A percentile compares a stretch with the other conserved stretches of the same genome.
Evolutionary conservation across 2,329 filamentous ascomycete species (phyloP).

Genomic region (Fusarium vanettenii): DNA sequence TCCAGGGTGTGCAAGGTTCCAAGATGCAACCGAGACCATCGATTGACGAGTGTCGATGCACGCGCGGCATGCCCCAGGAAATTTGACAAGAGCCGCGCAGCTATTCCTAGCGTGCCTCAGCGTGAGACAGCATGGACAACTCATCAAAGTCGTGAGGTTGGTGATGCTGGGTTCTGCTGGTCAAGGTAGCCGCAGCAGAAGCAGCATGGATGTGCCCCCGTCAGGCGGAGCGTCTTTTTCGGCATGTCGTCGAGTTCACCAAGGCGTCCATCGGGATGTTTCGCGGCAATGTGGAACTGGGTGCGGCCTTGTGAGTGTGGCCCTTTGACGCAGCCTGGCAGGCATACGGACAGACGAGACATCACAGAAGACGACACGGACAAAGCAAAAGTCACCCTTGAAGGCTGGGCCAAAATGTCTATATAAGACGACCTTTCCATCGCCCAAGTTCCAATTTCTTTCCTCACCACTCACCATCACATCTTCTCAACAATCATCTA

Average conservation of each 20-base stretch:
- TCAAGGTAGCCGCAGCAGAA: slow-evolving; percentile 2
- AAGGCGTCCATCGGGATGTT: slow-evolving; percentile 26
- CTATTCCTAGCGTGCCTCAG: slow-evolving; percentile 30
- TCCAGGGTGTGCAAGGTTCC: background rate
- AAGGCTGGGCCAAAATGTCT: slow-evolving; percentile 23
- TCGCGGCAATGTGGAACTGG: slow-evolving; percentile 28
- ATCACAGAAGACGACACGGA: slow-evolving; percentile 6
- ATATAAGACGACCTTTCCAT: slow-evolving; percentile 39
- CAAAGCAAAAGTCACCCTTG: slow-evolving; percentile 17
- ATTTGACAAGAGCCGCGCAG: slow-evolving; percentile 24
- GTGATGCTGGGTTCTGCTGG: slow-evolving; percentile 25
- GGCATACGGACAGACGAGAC: slow-evolving; percentile 1
- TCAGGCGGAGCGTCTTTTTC: background rate
- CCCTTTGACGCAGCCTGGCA: background rate
- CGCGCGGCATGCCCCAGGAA: slow-evolving; percentile 21
- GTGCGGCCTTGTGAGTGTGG: background rate
- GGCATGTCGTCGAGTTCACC: slow-evolving; percentile 2
- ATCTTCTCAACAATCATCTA: slow-evolving; percentile 40
- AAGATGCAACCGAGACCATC: background rate
- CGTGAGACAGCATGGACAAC: slow-evolving; percentile 41
- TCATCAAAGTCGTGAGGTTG: slow-evolving; percentile 35
- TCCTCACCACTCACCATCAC: slow-evolving; percentile 38
- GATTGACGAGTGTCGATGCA: slow-evolving; percentile 5
- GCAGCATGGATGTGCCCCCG: background rate
- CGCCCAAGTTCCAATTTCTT: slow-evolving; percentile 14